phyloP scores from a whole-genome alignment of 139 green algal genomes.

The Volvox africanus region DNA sequence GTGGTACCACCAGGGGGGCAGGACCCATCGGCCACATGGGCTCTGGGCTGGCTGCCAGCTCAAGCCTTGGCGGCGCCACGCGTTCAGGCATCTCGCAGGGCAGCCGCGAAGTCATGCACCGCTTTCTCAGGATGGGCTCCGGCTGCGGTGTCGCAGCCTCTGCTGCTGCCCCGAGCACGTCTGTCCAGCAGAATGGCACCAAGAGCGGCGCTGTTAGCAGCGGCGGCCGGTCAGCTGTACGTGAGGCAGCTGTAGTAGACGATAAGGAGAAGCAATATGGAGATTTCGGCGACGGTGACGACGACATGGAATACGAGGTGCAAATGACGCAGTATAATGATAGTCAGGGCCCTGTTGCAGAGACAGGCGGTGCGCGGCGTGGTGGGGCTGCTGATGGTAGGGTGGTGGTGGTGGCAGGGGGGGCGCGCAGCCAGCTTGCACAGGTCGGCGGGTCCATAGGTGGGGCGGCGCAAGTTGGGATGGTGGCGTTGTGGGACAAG shows the following conservation, averaged over 20 bases:
- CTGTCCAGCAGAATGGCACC: neutral
- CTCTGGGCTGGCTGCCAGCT: neutral
- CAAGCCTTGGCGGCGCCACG: neutral
- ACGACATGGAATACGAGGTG: neutral
- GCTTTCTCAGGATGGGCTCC: constrained; percentile 18
- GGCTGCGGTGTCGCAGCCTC: neutral
- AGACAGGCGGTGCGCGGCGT: neutral
- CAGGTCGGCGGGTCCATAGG: too few relatives aligned
- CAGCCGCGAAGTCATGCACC: constrained; percentile 9
- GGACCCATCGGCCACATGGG: too few relatives aligned
- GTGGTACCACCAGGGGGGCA: neutral
- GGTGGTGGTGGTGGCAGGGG: neutral
- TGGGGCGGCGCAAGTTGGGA: neutral
- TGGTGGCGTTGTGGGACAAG: neutral
- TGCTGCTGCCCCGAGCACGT: neutral
- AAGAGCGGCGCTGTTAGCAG: neutral
- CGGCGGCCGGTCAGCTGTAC: neutral
- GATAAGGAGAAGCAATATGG: neutral
- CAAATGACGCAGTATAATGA: constrained; percentile 30
- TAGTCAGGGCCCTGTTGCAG: neutral
- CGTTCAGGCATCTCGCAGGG: neutral
- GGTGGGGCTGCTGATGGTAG: neutral
- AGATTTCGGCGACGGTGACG: neutral
- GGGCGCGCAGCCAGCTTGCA: too few relatives aligned
- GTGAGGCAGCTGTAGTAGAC: neutral